Evolutionary conservation across 495 filamentous ascomycete genomes (phyloP).

Genomic region (Aspergillus incahuasiensis): DNA sequence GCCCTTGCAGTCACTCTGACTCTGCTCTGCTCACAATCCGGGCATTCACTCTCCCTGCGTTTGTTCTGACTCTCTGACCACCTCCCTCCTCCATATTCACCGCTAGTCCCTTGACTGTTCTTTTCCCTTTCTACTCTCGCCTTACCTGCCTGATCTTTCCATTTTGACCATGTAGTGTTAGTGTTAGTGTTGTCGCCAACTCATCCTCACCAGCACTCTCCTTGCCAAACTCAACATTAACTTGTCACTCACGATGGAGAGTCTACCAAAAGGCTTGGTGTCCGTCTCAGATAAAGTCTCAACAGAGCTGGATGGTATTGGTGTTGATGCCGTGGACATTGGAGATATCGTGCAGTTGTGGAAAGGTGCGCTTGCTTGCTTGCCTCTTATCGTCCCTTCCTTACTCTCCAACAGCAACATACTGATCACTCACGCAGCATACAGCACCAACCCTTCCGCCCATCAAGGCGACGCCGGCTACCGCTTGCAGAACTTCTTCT

Average conservation of each 20-base stretch:
- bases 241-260: conserved; percentile 29
- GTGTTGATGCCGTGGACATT: conserved; percentile 27
- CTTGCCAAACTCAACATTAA: not conserved
- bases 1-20: conserved; percentile 6
- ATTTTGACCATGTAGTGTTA: conserved; percentile 12
- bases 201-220: not conserved
- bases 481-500: conserved; percentile 51
- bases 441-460: conserved; percentile 33
- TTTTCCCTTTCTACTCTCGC: conserved; percentile 1
- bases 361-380: conserved; percentile 38
- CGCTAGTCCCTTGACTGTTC: conserved; percentile 49
- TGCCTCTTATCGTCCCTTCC: not conserved
- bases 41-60: conserved; percentile 12
- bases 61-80: conserved; percentile 12
- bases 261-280: conserved; percentile 50
- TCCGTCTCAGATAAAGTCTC: conserved; percentile 30
- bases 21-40: not conserved
- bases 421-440: conserved; percentile 31
- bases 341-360: conserved; percentile 40
- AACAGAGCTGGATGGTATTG: conserved; percentile 25
- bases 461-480: conserved; percentile 36
- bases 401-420: not conserved
- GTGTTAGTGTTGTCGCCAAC: not conserved
- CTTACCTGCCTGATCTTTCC: not conserved
- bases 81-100: conserved; percentile 23